Evolutionary conservation across 1,284 basidiomycete genomes (phyloP), one percentile per base, ranked within the genome.

Genomic region (Melanopsichium pennsylvanicum): DNA sequence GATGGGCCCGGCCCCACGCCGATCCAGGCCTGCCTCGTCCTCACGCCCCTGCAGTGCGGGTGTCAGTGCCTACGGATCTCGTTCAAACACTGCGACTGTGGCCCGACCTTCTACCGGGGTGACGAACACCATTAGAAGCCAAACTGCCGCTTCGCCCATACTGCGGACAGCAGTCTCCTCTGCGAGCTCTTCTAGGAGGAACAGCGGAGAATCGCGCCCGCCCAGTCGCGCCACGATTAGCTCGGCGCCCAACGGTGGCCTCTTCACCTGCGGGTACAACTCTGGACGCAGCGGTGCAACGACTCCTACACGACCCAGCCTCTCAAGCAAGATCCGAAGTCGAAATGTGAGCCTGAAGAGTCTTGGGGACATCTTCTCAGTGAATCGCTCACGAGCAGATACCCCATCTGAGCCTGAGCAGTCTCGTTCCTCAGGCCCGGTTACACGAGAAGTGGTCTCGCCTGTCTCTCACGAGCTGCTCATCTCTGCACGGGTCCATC

Each of bases 241-340:
- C 38, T 50, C 48, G 26, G 46, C 55, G 19, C 44, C 55, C 4
- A 63, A 57, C 25, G 61, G 60, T 29, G 67, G 67, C n/a, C 56
- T 70, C 21, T 70, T 64, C 38, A 64, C 60, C 8, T 69, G 66
- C 27, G 66, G 66, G 9, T 69, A 63, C 43, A 15, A 37, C 9
- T 36, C 51, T 8, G 54, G n/a, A 12, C 56, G 48, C 16, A 70
- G 60, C 40, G 67, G 67, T 1, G 41, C 67, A 2, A 41, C 48
- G 0, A 60, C 67, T 2, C 67, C 67, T 0, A 64, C 45, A 15
- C 47, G 48, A 12, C 27, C 48, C 1, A 39, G 56, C 19, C 39
- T 37, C 9, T 22, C 29, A 36, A 43, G 38, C 33, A 63, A 60
- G 33, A 39, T 42, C 5, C 51, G 51, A 31, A 50, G 42, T 26